A percentile compares a stretch with the other conserved stretches of the same genome.
Conservation (phyloP, 2,329 filamentous ascomycete genomes). For the Xylaria multiplex region DNA sequence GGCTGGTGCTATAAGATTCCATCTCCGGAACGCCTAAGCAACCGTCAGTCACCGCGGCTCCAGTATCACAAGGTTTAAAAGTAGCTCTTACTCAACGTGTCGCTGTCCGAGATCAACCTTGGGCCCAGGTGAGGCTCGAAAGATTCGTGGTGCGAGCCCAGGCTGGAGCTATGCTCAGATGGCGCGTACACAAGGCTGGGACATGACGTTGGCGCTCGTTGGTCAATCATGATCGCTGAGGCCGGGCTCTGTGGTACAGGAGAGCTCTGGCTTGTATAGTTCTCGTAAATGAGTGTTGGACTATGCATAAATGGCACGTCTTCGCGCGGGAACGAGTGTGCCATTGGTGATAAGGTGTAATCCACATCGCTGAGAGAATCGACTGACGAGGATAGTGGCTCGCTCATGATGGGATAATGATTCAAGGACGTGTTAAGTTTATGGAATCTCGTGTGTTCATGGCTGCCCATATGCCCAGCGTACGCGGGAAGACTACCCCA, state of each 20-base stretch:
- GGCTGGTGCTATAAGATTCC: slow-evolving; percentile 62
- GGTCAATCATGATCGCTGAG: slow-evolving; percentile 65
- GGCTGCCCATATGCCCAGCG: slow-evolving; percentile 52
- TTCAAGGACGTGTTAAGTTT: slow-evolving; percentile 54
- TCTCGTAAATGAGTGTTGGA: slow-evolving; percentile 67
- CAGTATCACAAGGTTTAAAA: slow-evolving; percentile 39
- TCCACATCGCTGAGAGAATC: slow-evolving; percentile 71
- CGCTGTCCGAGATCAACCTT: slow-evolving; percentile 65
- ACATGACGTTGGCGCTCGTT: slow-evolving; percentile 67
- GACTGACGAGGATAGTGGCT: slow-evolving; percentile 64
- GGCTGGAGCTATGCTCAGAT: slow-evolving; percentile 69
- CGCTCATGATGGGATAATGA: slow-evolving; percentile 58
- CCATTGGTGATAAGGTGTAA: slow-evolving; percentile 65
- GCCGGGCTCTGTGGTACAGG: slow-evolving; percentile 66
- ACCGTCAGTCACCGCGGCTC: slow-evolving; percentile 46
- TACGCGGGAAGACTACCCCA: slow-evolving; percentile 61
- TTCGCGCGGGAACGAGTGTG: slow-evolving; percentile 63
- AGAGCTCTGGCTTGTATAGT: slow-evolving; percentile 63
- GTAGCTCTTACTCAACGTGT: slow-evolving; percentile 64
- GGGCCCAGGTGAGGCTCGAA: slow-evolving; percentile 66
- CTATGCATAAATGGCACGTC: slow-evolving; percentile 67
- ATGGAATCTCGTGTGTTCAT: slow-evolving; percentile 57
- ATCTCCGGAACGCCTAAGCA: slow-evolving; percentile 62
- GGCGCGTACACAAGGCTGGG: slow-evolving; percentile 70
- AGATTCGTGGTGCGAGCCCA: slow-evolving; percentile 67